Base-by-base conservation (phyloP, 2,329 filamentous ascomycete genomes). In the Monosporascus sp. region DNA sequence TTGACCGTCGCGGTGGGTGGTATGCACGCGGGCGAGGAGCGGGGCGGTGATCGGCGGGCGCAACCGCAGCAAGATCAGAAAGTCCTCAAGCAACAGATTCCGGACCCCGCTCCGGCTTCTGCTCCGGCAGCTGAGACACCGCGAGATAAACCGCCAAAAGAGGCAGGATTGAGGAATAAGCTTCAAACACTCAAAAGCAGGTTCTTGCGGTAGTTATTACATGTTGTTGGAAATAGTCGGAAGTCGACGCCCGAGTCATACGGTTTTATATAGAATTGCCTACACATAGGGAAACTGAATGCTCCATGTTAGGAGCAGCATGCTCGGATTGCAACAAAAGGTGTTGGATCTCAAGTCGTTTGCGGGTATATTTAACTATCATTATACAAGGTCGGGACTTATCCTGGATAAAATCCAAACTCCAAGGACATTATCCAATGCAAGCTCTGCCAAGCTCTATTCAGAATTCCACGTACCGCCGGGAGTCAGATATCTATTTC, bases 1-100 rank as follows among this genome's bases (percentile, higher is more conserved):
- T 75, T 80, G 48, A 74, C 77, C 2, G 77, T 82, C 31, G 72
- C 72, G 7, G 75, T 82, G 9, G 79, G 80, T 3, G 78, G 79
- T 2, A 55, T 54, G 7, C 52, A 58, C 15, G 64, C 64, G 9
- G 20, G 17, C 17, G 43, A 18, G n/a, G 43, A 24, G 22, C 22
- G 8, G 14, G 11, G 22, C 3, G 20, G 7, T 4, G 9, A 14
- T 35, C 31, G 14, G 4, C 31, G 31, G 31, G 31, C 31, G 11
- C 31, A 2, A 11, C 31, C 31, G 31, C 31, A 14, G 31, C 31
- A 35, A 14, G 31, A 5, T 9, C 31, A 35, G 31, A 35, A 14
- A 35, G 31, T 35, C 31, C 31, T 14, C 9, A 14, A 35, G 31
- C 31, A 35, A 5, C 31, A 35, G 9, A 31, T 9, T 31, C 27